Conservation (phyloP, 2,329 filamentous ascomycete genomes). For the Ophiosphaerella korrae region DNA sequence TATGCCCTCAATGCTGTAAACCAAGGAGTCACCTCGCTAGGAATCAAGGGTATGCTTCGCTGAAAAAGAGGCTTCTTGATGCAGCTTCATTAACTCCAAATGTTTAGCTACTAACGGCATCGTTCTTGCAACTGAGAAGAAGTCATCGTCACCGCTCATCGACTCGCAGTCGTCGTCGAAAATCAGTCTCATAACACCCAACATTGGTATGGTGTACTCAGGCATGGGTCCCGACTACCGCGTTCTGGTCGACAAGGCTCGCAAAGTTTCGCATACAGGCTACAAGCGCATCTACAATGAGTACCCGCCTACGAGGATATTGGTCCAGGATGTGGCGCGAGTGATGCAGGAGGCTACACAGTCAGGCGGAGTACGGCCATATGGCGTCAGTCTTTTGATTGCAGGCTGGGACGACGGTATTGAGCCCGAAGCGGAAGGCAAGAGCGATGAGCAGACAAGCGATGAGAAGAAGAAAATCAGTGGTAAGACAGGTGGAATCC, state of each 20-base stretch:
- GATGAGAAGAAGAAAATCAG: slow-evolving; percentile 72
- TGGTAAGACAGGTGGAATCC: slow-evolving; percentile 91
- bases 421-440: slow-evolving; percentile 77
- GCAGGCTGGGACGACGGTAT: slow-evolving; percentile 98
- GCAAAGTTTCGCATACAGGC: slow-evolving; percentile 95
- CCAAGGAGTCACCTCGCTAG: slow-evolving; percentile 96
- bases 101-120: slow-evolving; percentile 93
- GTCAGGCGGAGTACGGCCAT: slow-evolving; percentile 94
- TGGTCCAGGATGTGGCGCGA: slow-evolving; percentile 95
- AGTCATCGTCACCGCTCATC: slow-evolving; percentile 95
- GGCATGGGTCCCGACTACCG: slow-evolving; percentile 99
- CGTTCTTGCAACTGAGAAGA: slow-evolving; percentile 98
- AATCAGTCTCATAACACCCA: slow-evolving; percentile 95
- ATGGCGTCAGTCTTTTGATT: slow-evolving; percentile 93
- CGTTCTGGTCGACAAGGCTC: slow-evolving; percentile 94
- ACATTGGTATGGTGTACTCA: slow-evolving; percentile 99
- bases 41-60: slow-evolving; percentile 81
- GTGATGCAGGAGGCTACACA: slow-evolving; percentile 99
- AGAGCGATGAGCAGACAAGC: slow-evolving; percentile 58
- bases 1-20: slow-evolving; percentile 99
- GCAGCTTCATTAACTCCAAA: background rate
- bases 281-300: slow-evolving; percentile 99
- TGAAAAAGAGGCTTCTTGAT: background rate
- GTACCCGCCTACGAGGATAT: slow-evolving; percentile 98
- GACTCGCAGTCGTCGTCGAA: slow-evolving; percentile 94